Conservation (phyloP, 1,284 basidiomycete genomes). For the Heterobasidion parviporum region DNA sequence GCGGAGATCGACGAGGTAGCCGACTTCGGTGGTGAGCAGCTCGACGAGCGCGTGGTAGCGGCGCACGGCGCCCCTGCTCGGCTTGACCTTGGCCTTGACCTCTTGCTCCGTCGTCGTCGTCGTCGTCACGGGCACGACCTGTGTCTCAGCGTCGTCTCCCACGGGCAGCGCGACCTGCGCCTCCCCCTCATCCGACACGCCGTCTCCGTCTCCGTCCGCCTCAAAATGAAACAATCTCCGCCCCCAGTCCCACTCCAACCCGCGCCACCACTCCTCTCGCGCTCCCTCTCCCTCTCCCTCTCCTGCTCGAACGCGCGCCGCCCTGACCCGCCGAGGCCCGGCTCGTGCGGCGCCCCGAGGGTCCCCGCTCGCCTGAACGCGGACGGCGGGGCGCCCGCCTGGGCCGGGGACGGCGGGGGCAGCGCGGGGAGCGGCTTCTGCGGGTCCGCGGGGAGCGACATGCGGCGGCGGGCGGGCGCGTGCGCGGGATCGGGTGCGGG, state of each 20-base stretch:
- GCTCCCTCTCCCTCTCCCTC: too few species aligned
- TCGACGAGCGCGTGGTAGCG: conserved; percentile 70
- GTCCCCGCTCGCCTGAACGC: conserved; percentile 1
- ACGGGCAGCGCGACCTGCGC: neutral
- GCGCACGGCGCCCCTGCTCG: conserved; percentile 19
- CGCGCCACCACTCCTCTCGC: neutral
- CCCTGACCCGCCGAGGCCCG: neutral
- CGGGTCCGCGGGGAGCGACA: conserved; percentile 7
- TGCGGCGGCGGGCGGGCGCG: conserved; percentile 5
- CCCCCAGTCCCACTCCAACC: too few species aligned
- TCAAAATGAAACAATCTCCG: conserved; percentile 1
- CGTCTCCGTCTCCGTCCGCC: conserved; percentile 5
- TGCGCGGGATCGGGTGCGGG: neutral
- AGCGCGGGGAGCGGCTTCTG: neutral
- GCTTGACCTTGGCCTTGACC: neutral
- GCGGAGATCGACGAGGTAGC: conserved; percentile 72
- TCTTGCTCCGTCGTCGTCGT: neutral
- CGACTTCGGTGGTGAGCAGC: conserved; percentile 75
- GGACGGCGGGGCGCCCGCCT: neutral
- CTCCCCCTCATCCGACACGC: neutral
- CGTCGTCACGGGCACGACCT: neutral
- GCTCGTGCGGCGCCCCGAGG: conserved; percentile 5
- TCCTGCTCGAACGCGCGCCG: too few species aligned
- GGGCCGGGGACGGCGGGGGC: conserved; percentile 2
- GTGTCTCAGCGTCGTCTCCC: too few species aligned